Conservation (phyloP, 345 rosid genomes). For the Rubroshorea leprosula region DNA sequence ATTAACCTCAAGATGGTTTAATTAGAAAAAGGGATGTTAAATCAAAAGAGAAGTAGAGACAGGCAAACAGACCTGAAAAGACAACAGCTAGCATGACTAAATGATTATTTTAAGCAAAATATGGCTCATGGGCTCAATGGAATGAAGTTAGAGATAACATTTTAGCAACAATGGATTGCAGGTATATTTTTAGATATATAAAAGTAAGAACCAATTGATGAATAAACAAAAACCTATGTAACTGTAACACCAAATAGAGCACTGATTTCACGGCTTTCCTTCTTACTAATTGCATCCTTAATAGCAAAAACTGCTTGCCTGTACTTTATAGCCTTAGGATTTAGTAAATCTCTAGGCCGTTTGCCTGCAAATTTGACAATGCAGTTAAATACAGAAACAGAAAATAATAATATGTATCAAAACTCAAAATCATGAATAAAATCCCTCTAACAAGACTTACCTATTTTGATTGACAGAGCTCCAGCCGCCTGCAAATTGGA, state of each 20-base stretch:
- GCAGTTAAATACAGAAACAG: background rate
- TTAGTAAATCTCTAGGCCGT: conserved; percentile 94
- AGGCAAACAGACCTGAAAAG: no score
- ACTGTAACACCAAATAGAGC: conserved; percentile 80
- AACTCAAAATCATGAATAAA: no score
- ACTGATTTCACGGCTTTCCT: conserved; percentile 90
- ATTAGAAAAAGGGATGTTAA: background rate
- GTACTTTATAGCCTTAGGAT: conserved; percentile 89
- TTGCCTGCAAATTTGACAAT: conserved; percentile 50
- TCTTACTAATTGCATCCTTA: conserved; percentile 92
- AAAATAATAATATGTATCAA: conserved; percentile 5
- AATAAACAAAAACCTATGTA: conserved; percentile 57
- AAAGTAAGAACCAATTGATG: background rate
- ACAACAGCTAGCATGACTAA: no score
- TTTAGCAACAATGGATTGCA: background rate
- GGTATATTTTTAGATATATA: background rate
- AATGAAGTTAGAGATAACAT: background rate
- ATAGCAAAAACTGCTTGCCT: conserved; percentile 85
- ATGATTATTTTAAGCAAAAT: background rate
- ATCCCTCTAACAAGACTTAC: conserved; percentile 43
- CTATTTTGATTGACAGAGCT: conserved; percentile 84
- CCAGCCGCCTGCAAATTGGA: conserved; percentile 78
- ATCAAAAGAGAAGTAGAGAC: background rate
- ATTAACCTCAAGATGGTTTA: background rate
- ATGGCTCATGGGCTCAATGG: background rate